Conservation (phyloP, 257 asterid species). For the Solanum commersonii region DNA sequence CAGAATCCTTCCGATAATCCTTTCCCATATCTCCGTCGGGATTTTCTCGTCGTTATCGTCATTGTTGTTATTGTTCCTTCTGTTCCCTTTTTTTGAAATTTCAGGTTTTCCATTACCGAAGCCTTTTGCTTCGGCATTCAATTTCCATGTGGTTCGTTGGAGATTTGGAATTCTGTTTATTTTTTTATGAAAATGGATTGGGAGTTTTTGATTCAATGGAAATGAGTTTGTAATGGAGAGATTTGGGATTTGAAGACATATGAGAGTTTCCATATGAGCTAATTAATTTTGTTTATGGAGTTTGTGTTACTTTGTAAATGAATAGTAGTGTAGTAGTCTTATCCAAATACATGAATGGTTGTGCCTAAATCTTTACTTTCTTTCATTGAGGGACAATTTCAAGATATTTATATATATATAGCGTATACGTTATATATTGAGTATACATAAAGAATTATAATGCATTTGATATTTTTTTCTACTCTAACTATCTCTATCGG, state of each 20-base stretch:
- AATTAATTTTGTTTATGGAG: not conserved
- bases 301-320: not conserved
- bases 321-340: constrained; percentile 4
- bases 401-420: too few species aligned
- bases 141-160: constrained; percentile 29
- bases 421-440: too few species aligned
- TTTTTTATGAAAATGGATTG: constrained; percentile 9
- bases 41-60: constrained; percentile 43
- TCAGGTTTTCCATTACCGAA: constrained; percentile 19
- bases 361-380: not conserved
- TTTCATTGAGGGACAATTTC: not conserved
- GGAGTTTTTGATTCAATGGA: constrained; percentile 12
- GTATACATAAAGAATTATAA: too few species aligned
- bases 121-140: constrained; percentile 51
- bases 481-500: too few species aligned
- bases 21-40: constrained; percentile 47
- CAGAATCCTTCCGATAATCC: constrained; percentile 56
- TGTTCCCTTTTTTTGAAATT: constrained; percentile 3
- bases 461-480: too few species aligned
- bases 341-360: constrained; percentile 44
- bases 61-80: not conserved
- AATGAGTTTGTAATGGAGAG: constrained; percentile 15
- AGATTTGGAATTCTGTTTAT: not conserved
- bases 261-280: constrained; percentile 42
- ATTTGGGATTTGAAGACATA: constrained; percentile 18